A percentile compares a stretch with the other conserved stretches of the same genome.
These are phyloP conservation scores for Trametes punicea DNA, from an alignment of 768 basidiomycete species.

Conservation along the genomic window DNA sequence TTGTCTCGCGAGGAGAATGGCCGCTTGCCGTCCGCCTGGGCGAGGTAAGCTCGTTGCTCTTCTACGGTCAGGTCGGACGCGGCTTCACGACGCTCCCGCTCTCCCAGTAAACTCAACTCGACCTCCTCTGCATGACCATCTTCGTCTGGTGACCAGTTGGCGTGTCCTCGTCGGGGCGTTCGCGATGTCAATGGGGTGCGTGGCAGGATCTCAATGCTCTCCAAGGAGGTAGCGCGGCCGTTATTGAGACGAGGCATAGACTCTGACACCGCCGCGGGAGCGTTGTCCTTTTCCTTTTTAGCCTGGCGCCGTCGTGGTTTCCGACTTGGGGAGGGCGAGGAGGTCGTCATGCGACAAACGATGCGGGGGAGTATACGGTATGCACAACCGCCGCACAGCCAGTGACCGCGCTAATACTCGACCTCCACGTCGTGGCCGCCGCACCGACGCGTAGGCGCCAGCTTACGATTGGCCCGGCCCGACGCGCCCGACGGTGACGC, in stretches of 20 bases:
- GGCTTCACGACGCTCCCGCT: constrained; percentile 50
- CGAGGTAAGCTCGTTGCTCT: constrained; percentile 32
- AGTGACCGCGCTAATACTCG: neutral
- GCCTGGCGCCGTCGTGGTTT: constrained; percentile 17
- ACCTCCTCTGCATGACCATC: constrained; percentile 44
- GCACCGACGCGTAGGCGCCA: neutral
- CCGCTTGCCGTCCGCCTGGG: constrained; percentile 38
- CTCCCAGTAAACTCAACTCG: constrained; percentile 58
- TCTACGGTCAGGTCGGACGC: constrained; percentile 41
- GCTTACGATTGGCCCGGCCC: neutral
- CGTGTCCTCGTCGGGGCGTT: constrained; percentile 17
- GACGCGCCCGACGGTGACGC: no score
- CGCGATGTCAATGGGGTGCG: constrained; percentile 27
- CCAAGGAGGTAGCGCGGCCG: constrained; percentile 27
- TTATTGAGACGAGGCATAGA: constrained; percentile 22
- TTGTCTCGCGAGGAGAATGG: constrained; percentile 73
- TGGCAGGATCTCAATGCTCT: constrained; percentile 29
- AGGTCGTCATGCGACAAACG: constrained; percentile 13
- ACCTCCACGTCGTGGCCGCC: neutral
- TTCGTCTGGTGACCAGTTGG: constrained; percentile 18
- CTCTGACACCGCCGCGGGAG: constrained; percentile 10
- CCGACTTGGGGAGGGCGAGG: neutral
- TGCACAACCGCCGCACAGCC: neutral
- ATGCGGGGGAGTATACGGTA: neutral
- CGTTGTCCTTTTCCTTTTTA: constrained; percentile 1